Conservation (phyloP, 2,329 filamentous ascomycete species). For the Xylariaceae sp. region DNA sequence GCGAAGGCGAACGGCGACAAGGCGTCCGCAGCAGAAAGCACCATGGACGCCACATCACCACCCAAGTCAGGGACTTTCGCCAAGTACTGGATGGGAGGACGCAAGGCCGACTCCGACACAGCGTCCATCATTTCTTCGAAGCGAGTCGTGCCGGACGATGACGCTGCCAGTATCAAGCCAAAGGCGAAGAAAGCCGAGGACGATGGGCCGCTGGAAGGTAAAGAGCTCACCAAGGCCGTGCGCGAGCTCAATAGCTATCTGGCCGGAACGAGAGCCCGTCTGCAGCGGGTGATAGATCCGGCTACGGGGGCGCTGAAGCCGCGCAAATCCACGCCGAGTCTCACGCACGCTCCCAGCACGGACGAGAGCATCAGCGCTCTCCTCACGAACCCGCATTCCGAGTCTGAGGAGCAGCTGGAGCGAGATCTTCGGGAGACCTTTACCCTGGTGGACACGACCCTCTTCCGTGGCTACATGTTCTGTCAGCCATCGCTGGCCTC, state of each 20-base stretch:
- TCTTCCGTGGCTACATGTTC: constrained; percentile 95
- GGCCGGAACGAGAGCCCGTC: constrained; percentile 67
- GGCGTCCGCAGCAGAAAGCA: constrained; percentile 15
- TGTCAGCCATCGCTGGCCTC: constrained; percentile 76
- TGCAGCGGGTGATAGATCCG: constrained; percentile 56
- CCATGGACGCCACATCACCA: constrained; percentile 24
- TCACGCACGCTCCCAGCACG: constrained; percentile 26
- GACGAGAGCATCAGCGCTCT: constrained; percentile 22
- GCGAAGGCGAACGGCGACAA: constrained; percentile 26
- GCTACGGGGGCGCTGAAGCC: constrained; percentile 55
- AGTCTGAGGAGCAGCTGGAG: constrained; percentile 56
- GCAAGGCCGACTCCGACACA: constrained; percentile 43
- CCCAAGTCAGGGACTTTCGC: constrained; percentile 41
- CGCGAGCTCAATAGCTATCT: constrained; percentile 81
- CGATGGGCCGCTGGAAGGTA: constrained; percentile 60
- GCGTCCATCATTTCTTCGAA: constrained; percentile 54
- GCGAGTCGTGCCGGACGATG: constrained; percentile 44
- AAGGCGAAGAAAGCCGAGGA: constrained; percentile 35
- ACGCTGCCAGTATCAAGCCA: constrained; percentile 45
- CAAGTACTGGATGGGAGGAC: constrained; percentile 43
- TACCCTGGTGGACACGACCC: constrained; percentile 80
- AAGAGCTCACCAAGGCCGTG: constrained; percentile 75
- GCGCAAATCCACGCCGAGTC: constrained; percentile 33
- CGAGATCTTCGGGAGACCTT: constrained; percentile 69
- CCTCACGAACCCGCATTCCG: constrained; percentile 35